These are phyloP conservation scores for Punica granatum DNA, from an alignment of 345 rosid species.

Conservation along the genomic window DNA sequence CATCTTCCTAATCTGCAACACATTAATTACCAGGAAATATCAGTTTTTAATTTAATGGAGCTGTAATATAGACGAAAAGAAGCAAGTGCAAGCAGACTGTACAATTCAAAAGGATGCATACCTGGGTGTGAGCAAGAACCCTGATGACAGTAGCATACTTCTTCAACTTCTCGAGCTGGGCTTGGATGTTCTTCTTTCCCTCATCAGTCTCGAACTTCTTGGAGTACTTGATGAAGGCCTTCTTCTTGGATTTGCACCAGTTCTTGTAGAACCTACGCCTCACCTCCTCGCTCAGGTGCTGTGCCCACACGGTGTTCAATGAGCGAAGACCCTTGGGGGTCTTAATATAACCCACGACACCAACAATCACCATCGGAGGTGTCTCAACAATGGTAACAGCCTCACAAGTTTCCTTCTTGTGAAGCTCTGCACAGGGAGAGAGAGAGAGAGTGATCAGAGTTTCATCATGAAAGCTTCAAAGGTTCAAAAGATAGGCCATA, in stretches of 20 bases:
- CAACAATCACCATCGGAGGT: slow-evolving; percentile 79
- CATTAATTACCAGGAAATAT: slow-evolving; percentile 20
- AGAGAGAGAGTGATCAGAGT: background rate
- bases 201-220: slow-evolving; percentile 52
- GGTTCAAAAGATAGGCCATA: background rate
- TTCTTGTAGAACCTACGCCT: slow-evolving; percentile 80
- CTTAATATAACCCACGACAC: slow-evolving; percentile 74
- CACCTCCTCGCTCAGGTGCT: slow-evolving; percentile 78
- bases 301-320: slow-evolving; percentile 81
- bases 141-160: slow-evolving; percentile 63
- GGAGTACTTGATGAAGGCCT: slow-evolving; percentile 65
- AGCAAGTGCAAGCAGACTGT: background rate
- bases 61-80: background rate
- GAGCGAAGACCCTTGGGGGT: slow-evolving; percentile 71
- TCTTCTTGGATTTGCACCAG: slow-evolving; percentile 87
- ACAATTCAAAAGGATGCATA: background rate
- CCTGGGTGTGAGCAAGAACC: slow-evolving; percentile 78
- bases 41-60: background rate
- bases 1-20: slow-evolving; percentile 68
- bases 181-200: slow-evolving; percentile 52
- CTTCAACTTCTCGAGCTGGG: slow-evolving; percentile 83
- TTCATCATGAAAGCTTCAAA: background rate
- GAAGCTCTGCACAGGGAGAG: slow-evolving; percentile 46
- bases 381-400: slow-evolving; percentile 81
- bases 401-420: slow-evolving; percentile 91